These are phyloP conservation scores for Paramyrothecium roridum DNA, from an alignment of 2,329 filamentous ascomycete species.

Conservation along the genomic window DNA sequence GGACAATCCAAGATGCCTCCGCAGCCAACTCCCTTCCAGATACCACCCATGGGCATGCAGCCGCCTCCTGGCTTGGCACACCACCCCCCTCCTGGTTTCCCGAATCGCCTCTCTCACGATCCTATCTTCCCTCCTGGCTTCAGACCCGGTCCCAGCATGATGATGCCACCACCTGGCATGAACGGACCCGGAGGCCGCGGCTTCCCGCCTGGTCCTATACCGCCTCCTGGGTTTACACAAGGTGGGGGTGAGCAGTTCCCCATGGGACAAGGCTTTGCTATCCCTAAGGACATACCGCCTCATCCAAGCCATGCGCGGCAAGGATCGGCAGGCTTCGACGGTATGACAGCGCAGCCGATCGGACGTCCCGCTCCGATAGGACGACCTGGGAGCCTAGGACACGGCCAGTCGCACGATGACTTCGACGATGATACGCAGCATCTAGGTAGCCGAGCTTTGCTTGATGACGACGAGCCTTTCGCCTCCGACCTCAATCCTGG, in stretches of 20 bases:
- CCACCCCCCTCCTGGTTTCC: slow-evolving; percentile 44
- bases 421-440: slow-evolving; percentile 75
- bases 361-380: slow-evolving; percentile 84
- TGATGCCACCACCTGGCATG: slow-evolving; percentile 51
- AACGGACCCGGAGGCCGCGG: slow-evolving; percentile 39
- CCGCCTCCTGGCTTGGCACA: slow-evolving; percentile 34
- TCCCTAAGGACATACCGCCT: slow-evolving; percentile 24
- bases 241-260: slow-evolving; percentile 25
- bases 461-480: slow-evolving; percentile 68
- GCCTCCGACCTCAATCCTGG: slow-evolving; percentile 24
- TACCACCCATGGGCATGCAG: slow-evolving; percentile 53
- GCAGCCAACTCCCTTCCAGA: slow-evolving; percentile 48
- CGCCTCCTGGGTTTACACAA: slow-evolving; percentile 34
- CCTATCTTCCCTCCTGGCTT: slow-evolving; percentile 44
- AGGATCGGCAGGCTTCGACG: slow-evolving; percentile 67
- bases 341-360: slow-evolving; percentile 66
- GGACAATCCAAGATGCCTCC: slow-evolving; percentile 28
- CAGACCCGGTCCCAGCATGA: slow-evolving; percentile 41
- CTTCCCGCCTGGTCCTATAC: slow-evolving; percentile 35
- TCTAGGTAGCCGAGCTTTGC: slow-evolving; percentile 83
- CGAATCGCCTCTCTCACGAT: slow-evolving; percentile 56
- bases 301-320: slow-evolving; percentile 67
- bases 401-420: slow-evolving; percentile 46
- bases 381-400: slow-evolving; percentile 71
- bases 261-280: slow-evolving; percentile 23